These are phyloP conservation scores for Juncus inflexus DNA, from an alignment of 176 grass and related monocot species.

Conservation along the genomic window DNA sequence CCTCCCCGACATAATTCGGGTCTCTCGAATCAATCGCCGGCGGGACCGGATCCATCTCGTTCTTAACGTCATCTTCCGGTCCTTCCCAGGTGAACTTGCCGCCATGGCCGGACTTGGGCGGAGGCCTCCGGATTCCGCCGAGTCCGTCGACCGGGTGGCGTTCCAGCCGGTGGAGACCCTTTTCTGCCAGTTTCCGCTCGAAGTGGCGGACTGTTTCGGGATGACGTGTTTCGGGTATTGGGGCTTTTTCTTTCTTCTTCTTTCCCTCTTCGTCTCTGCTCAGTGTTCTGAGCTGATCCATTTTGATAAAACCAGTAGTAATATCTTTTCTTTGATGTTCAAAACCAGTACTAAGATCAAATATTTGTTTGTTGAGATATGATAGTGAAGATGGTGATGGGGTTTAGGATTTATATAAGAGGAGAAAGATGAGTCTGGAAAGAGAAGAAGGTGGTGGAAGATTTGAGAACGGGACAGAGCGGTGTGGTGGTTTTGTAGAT, in stretches of 20 bases:
- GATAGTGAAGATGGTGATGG: neutral
- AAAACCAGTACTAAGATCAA: neutral
- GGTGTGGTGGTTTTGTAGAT: neutral
- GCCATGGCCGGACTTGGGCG: conserved; percentile 72
- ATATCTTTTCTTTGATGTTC: neutral
- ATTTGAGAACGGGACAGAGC: neutral
- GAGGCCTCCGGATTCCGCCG: conserved; percentile 41
- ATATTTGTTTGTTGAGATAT: neutral
- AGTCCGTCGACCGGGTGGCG: conserved; percentile 61
- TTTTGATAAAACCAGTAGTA: neutral
- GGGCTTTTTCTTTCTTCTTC: conserved; percentile 44
- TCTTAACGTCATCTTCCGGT: conserved; percentile 28
- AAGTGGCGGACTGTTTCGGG: conserved; percentile 47
- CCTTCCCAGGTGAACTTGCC: conserved; percentile 96
- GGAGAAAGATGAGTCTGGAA: conserved; percentile 24
- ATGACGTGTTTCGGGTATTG: conserved; percentile 36
- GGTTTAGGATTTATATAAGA: conserved; percentile 3
- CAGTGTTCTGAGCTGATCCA: neutral
- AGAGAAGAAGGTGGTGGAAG: conserved; percentile 28
- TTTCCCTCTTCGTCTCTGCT: conserved; percentile 62
- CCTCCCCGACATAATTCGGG: conserved; percentile 66
- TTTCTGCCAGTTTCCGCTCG: conserved; percentile 69
- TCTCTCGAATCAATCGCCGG: conserved; percentile 60
- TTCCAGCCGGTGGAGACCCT: conserved; percentile 56
- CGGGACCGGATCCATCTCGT: conserved; percentile 45